Evolutionary conservation across 2,329 filamentous ascomycete species (phyloP), one percentile per base, ranked within the genome.

Genomic region (Pseudogymnoascus sp.): DNA sequence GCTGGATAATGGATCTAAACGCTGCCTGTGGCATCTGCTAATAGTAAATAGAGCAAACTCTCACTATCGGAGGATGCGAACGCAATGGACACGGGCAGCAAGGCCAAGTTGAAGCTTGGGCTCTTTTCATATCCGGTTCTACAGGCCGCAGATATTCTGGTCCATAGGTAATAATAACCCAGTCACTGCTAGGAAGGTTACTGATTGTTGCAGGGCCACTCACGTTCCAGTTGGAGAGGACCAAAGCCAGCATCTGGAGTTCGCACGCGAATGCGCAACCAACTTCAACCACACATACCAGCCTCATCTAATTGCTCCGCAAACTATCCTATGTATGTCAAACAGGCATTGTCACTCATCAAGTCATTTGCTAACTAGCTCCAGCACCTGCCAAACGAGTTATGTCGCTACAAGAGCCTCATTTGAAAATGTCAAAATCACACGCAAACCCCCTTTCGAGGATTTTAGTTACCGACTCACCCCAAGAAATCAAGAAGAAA

Each of bases 151-250:
- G 95, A 99, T 75, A 90, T 99, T 59, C 82, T 97, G 39, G 83
- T 97, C 6, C 93, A 97, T 73, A 80, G 87, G 85, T 89, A 75
- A 62, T 72, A 65, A 31, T 45, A 62, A 16, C 26, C 57, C 47
- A 5, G 2, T 31, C 16, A 4, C 39, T 40, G 1, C 37, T 21
- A 16, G 16, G 21, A 21, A 47, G 4, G 3, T 18, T 64, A 63
- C 31, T 39, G 14, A 54, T 31, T 39, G 29, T 16, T 26, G 64
- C 69, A 89, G 88, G 69, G 89, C 93, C 66, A 97, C 93, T 0
- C 91, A 97, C 76, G 93, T 99, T 23, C 95, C 95, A 10, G 93
- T 99, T 1, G 95, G 95, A n/a, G 90, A 96, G 69, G 95, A 99
- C 74, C 95, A 99, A 76, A 81, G 81, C 63, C 95, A 99, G 71